Evolutionary conservation across 2,329 filamentous ascomycete genomes (phyloP), one percentile per base, ranked within the genome.

Genomic region (Aspergillus cejpii): DNA sequence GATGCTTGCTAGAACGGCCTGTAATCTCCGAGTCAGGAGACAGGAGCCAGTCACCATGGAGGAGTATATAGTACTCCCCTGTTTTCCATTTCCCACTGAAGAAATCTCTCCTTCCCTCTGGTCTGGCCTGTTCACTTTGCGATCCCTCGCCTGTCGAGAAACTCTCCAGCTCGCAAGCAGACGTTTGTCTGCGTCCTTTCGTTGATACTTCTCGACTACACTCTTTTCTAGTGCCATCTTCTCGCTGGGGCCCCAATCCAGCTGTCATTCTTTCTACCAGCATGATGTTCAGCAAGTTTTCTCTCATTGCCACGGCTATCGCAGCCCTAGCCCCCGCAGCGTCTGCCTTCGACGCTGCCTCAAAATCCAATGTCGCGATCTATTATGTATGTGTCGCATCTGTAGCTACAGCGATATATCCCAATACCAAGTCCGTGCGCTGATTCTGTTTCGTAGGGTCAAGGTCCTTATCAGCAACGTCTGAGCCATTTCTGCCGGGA

Each of bases 121-220:
- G 38, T 48, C 37, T 49, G 37, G 37, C 37, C 43, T 17, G 19
- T 38, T 39, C 43, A 45, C 44, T 50, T 23, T 19, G 24, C 43
- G 14, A 37, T 43, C 42, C 42, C 51, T 51, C 48, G 47, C 44
- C 45, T 36, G 45, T 47, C 55, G 45, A 47, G 39, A 46, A 46
- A 37, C 47, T 41, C 44, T 48, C 48, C 46, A 39, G 15, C 43
- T 12, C 17, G 31, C 28, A 33, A 55, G 57, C 59, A 65, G 57
- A 62, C 59, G 21, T 65, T 71, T 63, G 72, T 75, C 74, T 77
- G 74, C 74, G 75, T 79, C 73, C 76, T 66, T 65, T 79, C 76
- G 46, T 76, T 78, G 47, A 49, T 63, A 57, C 63, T 66, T 57
- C 57, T 37, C 19, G 20, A 10, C n/a, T n/a, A 36, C 61, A 65